Conservation (phyloP, 805 yeast genomes). For the Candida nonsorbophila region DNA sequence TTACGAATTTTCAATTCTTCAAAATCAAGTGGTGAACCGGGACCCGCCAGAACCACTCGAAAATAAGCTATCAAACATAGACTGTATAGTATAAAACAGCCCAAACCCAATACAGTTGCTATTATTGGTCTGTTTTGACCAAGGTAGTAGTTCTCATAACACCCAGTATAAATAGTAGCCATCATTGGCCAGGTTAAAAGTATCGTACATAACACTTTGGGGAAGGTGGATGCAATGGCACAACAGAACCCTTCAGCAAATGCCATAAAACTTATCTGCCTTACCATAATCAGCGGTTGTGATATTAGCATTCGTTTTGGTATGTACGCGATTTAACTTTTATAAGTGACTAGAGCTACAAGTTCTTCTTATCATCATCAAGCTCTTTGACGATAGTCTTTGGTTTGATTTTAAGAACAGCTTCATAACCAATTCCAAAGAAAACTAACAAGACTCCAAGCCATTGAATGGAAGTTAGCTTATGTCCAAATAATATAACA, state of each 20-base stretch:
- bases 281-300: constrained; percentile 17
- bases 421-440: constrained; percentile 80
- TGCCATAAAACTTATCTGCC: constrained; percentile 9
- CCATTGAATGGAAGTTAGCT: constrained; percentile 63
- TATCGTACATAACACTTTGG: constrained; percentile 40
- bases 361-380: constrained; percentile 19
- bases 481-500: constrained; percentile 83
- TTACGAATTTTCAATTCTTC: constrained; percentile 31
- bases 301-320: constrained; percentile 14
- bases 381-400: neutral
- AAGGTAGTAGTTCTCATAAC: constrained; percentile 13
- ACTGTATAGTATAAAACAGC: constrained; percentile 22
- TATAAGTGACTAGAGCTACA: constrained; percentile 11
- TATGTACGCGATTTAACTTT: constrained; percentile 6
- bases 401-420: constrained; percentile 22
- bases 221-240: constrained; percentile 31
- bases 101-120: constrained; percentile 12
- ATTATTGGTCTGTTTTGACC: constrained; percentile 5
- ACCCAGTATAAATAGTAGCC: constrained; percentile 17
- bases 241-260: constrained; percentile 6
- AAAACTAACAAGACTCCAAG: constrained; percentile 74
- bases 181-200: constrained; percentile 46
- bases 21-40: constrained; percentile 64
- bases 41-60: constrained; percentile 47
- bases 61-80: constrained; percentile 48